Evolutionary conservation across 257 asterid genomes (phyloP), one percentile per base, ranked within the genome.

Genomic region (Gentiana macrophylla): DNA sequence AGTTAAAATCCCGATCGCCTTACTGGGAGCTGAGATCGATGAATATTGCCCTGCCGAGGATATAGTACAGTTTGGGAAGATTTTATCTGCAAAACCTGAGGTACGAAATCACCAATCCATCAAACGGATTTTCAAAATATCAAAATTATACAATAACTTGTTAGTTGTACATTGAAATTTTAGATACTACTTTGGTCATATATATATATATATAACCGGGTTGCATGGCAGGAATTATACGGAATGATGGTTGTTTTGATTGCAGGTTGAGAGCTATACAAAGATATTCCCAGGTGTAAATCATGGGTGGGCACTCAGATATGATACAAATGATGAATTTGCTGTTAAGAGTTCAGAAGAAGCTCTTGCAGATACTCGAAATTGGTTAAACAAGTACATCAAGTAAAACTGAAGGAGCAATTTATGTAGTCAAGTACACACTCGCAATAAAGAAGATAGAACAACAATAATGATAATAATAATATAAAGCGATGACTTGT

Each of bases 251-350:
- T 50, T 33, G 8, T 15, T 33, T 32, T 53, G 2, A 52, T 41
- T 79, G 69, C 77, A 84, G 94, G 72, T 84, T 49, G 82, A 79
- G 35, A 71, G 87, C 63, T 79, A 67, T 45, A 79, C 79, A 72
- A 84, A 84, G 67, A 72, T 84, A 74, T 84, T 73, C 49, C 84
- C 80, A 0, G 87, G 90, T 8, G 84, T 78, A 9, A 70, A 12
- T 1, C 90, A 84, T 67, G 94, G 94, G 51, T 84, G 94, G 90
- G 60, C 86, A 2, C 59, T 66, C 32, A 60, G 80, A 37, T 84
- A 84, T 62, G 52, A 72, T 1, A 67, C 60, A 1, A 68, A 77
- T 2, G 86, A 81, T 35, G 86, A 81, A 63, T 64, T 56, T 11
- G 82, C 72, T 1, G 80, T 75, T 0, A 75, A 66, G 63, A 70